Conservation (phyloP, 1,284 basidiomycete species). For the Austroboletus novae-zelandiae region DNA sequence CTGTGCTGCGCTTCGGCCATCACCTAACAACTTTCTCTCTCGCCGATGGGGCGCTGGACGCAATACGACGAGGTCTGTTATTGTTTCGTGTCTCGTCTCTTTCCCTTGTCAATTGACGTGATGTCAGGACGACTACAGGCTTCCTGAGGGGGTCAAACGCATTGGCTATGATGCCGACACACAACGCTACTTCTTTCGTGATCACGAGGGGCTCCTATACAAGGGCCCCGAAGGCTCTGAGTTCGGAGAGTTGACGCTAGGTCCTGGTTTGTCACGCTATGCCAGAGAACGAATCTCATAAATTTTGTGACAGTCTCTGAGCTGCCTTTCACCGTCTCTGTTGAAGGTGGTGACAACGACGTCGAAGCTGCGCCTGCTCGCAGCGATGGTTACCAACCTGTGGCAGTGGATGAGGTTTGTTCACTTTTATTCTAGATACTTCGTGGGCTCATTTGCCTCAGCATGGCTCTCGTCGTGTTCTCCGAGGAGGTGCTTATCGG, state of each 20-base stretch:
- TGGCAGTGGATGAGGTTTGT: slow-evolving; percentile 53
- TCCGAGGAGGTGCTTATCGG: slow-evolving; percentile 47
- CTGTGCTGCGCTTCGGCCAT: background rate
- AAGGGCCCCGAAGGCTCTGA: slow-evolving; percentile 50
- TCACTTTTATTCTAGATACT: background rate
- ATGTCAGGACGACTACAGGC: slow-evolving; percentile 52
- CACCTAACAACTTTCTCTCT: background rate
- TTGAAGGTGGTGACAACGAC: slow-evolving; percentile 39
- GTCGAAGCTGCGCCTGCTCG: slow-evolving; percentile 53
- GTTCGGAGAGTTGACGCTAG: slow-evolving; percentile 53
- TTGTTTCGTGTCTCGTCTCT: slow-evolving; percentile 2
- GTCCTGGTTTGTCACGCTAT: slow-evolving; percentile 27
- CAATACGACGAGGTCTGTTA: slow-evolving; percentile 49
- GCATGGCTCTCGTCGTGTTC: slow-evolving; percentile 33
- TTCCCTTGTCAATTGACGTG: background rate
- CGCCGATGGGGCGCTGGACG: slow-evolving; percentile 53
- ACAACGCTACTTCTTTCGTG: slow-evolving; percentile 54
- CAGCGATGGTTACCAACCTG: slow-evolving; percentile 53
- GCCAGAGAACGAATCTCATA: background rate
- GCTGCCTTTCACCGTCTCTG: slow-evolving; percentile 17
- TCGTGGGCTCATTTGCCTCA: slow-evolving; percentile 23
- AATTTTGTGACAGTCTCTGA: slow-evolving; percentile 21
- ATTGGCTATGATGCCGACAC: slow-evolving; percentile 63
- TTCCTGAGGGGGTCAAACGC: slow-evolving; percentile 60
- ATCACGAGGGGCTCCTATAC: slow-evolving; percentile 47